phyloP scores from a whole-genome alignment of 139 green algal genomes.

The Zygnema circumcarinatum region DNA sequence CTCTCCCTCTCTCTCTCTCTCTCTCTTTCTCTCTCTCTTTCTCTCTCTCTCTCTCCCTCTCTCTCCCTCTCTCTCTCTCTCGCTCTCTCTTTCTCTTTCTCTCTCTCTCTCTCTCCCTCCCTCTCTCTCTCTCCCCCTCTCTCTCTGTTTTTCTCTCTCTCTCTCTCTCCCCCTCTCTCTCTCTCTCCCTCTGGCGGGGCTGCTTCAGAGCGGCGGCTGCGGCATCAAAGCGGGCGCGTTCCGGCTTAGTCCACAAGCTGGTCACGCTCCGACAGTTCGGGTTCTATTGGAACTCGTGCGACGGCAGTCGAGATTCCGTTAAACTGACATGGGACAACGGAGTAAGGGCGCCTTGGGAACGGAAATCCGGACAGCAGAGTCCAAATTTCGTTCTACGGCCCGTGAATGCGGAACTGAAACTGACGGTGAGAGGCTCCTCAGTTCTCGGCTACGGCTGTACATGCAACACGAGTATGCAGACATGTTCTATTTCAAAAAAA shows the following conservation, averaged over 20 bases:
- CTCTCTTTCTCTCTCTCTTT: background rate
- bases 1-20: background rate
- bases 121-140: background rate
- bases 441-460: no score
- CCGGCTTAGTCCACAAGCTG: background rate
- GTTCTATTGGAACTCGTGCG: background rate
- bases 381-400: no score
- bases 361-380: no score
- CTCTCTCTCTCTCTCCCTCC: background rate
- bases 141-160: background rate
- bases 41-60: background rate
- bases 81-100: background rate
- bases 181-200: constrained; percentile 15
- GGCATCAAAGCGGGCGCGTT: no score
- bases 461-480: no score
- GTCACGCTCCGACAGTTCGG: background rate
- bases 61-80: background rate
- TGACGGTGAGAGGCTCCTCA: no score
- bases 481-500: no score
- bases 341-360: no score
- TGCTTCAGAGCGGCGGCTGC: constrained; percentile 2
- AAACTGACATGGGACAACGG: no score
- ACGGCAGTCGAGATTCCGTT: background rate
- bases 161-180: constrained; percentile 30
- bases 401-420: no score